Evolutionary conservation across 208 protist genomes (phyloP), one percentile per base, ranked within the genome.

Genomic region (Crithidia expoeki): DNA sequence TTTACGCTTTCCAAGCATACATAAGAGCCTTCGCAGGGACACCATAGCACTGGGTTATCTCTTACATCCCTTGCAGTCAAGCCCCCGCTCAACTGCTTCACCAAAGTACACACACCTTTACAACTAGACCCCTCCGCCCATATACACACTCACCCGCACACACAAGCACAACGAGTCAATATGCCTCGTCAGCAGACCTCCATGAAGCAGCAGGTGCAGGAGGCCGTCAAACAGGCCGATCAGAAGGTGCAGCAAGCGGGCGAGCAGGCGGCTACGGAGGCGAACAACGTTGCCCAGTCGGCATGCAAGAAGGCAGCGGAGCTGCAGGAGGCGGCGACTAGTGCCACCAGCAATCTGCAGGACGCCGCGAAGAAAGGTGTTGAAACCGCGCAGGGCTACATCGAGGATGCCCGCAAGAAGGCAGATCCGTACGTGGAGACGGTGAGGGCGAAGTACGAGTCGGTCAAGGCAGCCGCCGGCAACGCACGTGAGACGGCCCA

Each of bases 391-490:
- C 74, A 81, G 28, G 69, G 49, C 42, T 77, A 76, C 49, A 65
- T 76, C 30, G 80, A 85, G 7, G 62, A 74, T 42, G 72, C 68
- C n/a, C 49, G 49, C 30, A 72, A 85, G 64, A 72, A 75, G 53
- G 80, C 76, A 2, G 76, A 81, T 17, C 73, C 75, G 47, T 85
- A 81, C 50, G 64, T 84, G 47, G 77, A 83, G 34, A 58, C 64
- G 21, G 79, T 72, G 0, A 68, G 68, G 42, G 72, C 65, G 16
- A 79, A 65, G 42, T 72, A 76, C 30, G 65, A 79, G 52, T 44
- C 56, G 0, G 58, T 58, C 16, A 76, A 76, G 65, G 40, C 47
- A 23, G 74, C 68, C 3, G 82, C 80, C 11, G 65, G 79, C 33
- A 80, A 67, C 56, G 66, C 40, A 33, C 53, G 49, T 5, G 66